Evolutionary conservation across 768 basidiomycete genomes (phyloP), one percentile per base, ranked within the genome.

Genomic region (Trametes meyenii): DNA sequence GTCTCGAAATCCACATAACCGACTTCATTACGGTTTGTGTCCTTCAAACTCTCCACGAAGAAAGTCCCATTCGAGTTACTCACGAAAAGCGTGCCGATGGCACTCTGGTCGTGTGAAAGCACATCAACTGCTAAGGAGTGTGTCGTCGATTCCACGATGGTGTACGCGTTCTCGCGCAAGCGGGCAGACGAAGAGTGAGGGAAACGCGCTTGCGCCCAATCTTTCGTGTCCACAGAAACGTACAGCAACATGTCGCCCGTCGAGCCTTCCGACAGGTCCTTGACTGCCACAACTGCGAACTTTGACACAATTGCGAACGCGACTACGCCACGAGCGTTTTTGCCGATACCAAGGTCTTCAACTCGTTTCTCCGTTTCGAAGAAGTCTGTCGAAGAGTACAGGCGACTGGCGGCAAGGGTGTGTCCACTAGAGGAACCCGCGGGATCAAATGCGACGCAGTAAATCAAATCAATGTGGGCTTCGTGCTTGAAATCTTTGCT

Each of bases 101-200:
- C 73, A 57, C 76, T 76, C 50, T 77, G 73, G 64, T 88, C 84
- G 58, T 87, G 85, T 10, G 92, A 81, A 52, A 96, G 85, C 48
- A 98, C 96, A 70, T 99, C 97, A 40, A 99, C 92, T 4, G 90
- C 93, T 24, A 99, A 82, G 7, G 96, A 98, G 71, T 98, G 94
- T 0, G 88, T 87, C 10, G 94, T 96, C 3, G 89, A 90, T 74
- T 98, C 95, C 61, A 99, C 89, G 67, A 99, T 87, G 11, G 97
- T 99, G 72, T 99, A 98, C 6, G 92, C 92, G 71, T 96, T 96
- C 77, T 96, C 94, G 7, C 87, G 83, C 14, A 97, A 82, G 38
- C 82, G 81, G 1, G 90, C 88, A 2, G 84, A 86, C 0, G 86
- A 88, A 2, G 91, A 88, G 70, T 97, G 97, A 2, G 97, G 97